Conservation (phyloP, 495 filamentous ascomycete species). For the Usnea hakonensis region DNA sequence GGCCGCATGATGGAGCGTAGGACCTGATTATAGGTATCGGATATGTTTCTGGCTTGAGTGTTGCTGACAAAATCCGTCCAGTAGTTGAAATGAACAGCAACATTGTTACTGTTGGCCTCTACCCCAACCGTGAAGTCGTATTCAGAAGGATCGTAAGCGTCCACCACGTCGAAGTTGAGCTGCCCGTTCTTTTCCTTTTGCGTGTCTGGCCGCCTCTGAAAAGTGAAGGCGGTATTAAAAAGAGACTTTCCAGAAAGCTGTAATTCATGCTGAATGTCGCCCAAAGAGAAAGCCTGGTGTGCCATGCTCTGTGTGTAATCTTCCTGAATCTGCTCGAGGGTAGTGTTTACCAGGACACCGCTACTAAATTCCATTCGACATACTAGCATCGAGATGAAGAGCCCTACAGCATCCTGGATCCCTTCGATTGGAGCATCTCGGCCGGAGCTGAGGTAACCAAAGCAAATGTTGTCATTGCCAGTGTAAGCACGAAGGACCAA, state of each 20-base stretch:
- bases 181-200: neutral
- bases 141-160: conserved; percentile 29
- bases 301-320: conserved; percentile 31
- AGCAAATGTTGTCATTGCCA: conserved; percentile 48
- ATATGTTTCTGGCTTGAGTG: conserved; percentile 32
- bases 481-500: conserved; percentile 47
- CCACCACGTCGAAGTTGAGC: conserved; percentile 14
- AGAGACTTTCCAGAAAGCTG: conserved; percentile 32
- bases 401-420: conserved; percentile 46
- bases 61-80: conserved; percentile 33
- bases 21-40: conserved; percentile 34
- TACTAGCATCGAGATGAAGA: conserved; percentile 52
- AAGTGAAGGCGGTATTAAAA: conserved; percentile 47
- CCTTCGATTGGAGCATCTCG: conserved; percentile 43
- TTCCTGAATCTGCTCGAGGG: conserved; percentile 32
- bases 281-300: conserved; percentile 33
- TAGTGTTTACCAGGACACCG: conserved; percentile 29
- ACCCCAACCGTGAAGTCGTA: conserved; percentile 54
- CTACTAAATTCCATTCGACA: conserved; percentile 39
- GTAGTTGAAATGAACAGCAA: conserved; percentile 36
- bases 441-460: conserved; percentile 47
- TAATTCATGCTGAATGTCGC: conserved; percentile 36
- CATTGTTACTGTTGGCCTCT: conserved; percentile 36
- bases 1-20: conserved; percentile 26
- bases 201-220: conserved; percentile 21